Percentiles rank a stretch among this genome's conserved stretches.
Conservation (phyloP, 306 rosid species). For the Ormosia semicastrata region DNA sequence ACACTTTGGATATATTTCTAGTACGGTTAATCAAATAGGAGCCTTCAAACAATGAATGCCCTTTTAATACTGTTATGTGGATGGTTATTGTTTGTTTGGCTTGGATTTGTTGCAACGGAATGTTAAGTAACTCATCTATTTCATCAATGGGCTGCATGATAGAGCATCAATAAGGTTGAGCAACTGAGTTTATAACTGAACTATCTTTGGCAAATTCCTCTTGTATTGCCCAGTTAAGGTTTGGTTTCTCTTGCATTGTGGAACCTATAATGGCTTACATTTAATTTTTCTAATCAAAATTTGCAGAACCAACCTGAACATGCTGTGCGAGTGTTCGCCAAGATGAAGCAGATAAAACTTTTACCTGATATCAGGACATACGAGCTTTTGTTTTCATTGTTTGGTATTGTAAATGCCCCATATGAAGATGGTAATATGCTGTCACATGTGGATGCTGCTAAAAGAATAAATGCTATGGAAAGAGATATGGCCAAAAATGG, state of each 20-base stretch:
- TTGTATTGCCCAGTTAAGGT: not conserved
- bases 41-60: not conserved
- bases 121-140: conserved; percentile 14
- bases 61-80: conserved; percentile 13
- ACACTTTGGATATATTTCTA: not conserved
- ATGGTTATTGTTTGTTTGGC: conserved; percentile 19
- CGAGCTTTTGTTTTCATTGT: conserved; percentile 71
- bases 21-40: not conserved
- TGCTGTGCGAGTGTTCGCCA: conserved; percentile 65
- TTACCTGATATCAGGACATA: conserved; percentile 71
- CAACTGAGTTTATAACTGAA: conserved; percentile 10
- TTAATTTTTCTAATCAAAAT: conserved; percentile 24
- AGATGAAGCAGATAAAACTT: conserved; percentile 62
- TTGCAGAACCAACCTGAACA: conserved; percentile 82
- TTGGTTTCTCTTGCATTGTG: conserved; percentile 9
- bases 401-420: conserved; percentile 74
- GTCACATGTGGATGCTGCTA: conserved; percentile 62
- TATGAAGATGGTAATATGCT: conserved; percentile 61
- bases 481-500: conserved; percentile 66
- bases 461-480: conserved; percentile 74
- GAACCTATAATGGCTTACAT: conserved; percentile 9
- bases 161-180: conserved; percentile 17
- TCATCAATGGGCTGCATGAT: conserved; percentile 24
- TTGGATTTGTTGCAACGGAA: not conserved
- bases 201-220: conserved; percentile 2